These are phyloP conservation scores for Leptomonas seymouri DNA, from an alignment of 208 protist genomes.

Conservation along the genomic window DNA sequence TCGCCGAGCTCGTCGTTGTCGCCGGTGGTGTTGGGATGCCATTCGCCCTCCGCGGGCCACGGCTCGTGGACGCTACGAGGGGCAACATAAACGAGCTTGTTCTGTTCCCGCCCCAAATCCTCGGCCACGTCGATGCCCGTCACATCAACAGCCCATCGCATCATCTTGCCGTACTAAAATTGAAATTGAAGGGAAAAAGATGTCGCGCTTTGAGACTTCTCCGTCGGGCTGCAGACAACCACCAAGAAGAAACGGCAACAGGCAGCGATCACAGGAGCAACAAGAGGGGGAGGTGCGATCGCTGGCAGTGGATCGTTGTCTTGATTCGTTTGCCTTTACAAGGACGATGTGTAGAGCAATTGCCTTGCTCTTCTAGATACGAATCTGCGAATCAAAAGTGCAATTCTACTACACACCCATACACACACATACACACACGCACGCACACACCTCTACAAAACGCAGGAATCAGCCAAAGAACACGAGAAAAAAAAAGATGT, in stretches of 20 bases:
- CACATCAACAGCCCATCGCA: constrained; percentile 83
- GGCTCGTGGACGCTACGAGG: constrained; percentile 18
- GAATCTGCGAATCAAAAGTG: no score
- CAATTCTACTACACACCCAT: no score
- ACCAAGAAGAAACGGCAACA: neutral
- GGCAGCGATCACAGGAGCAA: neutral
- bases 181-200: constrained; percentile 6
- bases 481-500: no score
- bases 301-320: no score
- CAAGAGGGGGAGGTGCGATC: neutral
- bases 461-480: no score
- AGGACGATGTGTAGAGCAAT: no score
- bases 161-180: constrained; percentile 49
- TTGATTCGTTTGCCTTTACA: no score
- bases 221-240: neutral
- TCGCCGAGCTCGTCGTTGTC: constrained; percentile 42
- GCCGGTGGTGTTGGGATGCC: constrained; percentile 13
- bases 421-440: no score
- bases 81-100: constrained; percentile 38
- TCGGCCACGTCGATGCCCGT: constrained; percentile 76
- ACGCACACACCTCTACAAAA: no score
- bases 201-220: neutral
- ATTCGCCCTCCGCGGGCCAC: constrained; percentile 21
- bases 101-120: constrained; percentile 65
- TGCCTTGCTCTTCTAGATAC: no score